Conservation (phyloP, 106 monocot species). For the Dendrobium nobile region DNA sequence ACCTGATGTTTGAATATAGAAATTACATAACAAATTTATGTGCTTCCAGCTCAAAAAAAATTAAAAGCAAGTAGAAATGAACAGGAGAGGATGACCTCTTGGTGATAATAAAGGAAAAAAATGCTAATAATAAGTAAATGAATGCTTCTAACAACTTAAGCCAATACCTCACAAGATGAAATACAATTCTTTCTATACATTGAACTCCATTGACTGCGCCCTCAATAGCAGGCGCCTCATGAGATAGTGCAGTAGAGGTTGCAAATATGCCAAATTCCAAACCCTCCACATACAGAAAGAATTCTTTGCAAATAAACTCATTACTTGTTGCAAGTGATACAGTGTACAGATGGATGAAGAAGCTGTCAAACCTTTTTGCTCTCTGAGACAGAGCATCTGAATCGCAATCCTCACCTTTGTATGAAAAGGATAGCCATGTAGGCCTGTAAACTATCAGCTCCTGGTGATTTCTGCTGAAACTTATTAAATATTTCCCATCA, state of each 20-base stretch:
- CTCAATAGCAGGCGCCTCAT: constrained; percentile 46
- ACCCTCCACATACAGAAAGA: constrained; percentile 82
- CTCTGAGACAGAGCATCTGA: constrained; percentile 45
- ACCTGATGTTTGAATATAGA: constrained; percentile 24
- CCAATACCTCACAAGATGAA: constrained; percentile 89
- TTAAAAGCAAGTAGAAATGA: background rate
- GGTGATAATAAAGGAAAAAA: background rate
- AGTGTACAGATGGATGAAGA: constrained; percentile 72
- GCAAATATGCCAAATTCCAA: constrained; percentile 88
- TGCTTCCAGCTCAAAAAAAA: background rate
- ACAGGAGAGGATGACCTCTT: background rate
- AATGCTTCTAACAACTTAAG: background rate
- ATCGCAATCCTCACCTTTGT: constrained; percentile 59
- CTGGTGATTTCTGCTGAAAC: constrained; percentile 86
- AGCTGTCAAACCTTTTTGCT: constrained; percentile 80
- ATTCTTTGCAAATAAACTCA: constrained; percentile 90
- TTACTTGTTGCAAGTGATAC: constrained; percentile 66
- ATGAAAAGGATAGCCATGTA: constrained; percentile 77
- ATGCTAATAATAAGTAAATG: background rate
- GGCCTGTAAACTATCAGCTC: constrained; percentile 91
- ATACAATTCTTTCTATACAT: constrained; percentile 89
- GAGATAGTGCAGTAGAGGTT: constrained; percentile 77
- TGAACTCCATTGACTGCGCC: constrained; percentile 89
- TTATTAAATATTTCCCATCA: constrained; percentile 82
- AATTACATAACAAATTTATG: background rate